These are phyloP conservation scores for Alternaria sp. DNA, from an alignment of 2,329 filamentous ascomycete genomes.

Conservation along the genomic window DNA sequence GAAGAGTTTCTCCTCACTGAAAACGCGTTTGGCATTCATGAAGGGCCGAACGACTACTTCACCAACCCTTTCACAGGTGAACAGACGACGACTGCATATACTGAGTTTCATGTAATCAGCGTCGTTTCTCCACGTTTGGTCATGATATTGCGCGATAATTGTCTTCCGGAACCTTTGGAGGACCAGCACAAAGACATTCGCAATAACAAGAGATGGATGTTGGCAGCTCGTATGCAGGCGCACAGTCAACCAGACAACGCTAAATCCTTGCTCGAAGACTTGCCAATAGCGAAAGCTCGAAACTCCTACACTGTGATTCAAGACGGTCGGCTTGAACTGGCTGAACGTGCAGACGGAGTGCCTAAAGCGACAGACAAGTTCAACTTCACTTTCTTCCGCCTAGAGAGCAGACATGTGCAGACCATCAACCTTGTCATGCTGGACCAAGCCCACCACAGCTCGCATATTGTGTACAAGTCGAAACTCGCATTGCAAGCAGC, in stretches of 20 bases:
- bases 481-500: neutral
- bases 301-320: conserved; percentile 15
- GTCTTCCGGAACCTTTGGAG: neutral
- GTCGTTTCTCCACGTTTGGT: neutral
- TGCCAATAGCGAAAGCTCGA: conserved; percentile 18
- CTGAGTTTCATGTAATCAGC: neutral
- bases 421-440: neutral
- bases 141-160: neutral
- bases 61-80: neutral
- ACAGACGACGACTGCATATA: neutral
- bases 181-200: neutral
- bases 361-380: neutral
- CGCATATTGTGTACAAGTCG: neutral
- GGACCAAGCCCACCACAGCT: neutral
- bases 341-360: neutral
- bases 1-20: neutral
- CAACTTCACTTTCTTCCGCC: neutral
- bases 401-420: neutral
- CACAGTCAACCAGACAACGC: neutral
- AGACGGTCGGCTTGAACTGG: neutral
- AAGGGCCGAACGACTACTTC: neutral
- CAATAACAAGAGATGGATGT: neutral
- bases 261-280: conserved; percentile 19
- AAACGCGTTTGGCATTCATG: neutral
- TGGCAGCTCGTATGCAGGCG: neutral